Conservation (phyloP, 768 basidiomycete species). For the Hericium coralloides region DNA sequence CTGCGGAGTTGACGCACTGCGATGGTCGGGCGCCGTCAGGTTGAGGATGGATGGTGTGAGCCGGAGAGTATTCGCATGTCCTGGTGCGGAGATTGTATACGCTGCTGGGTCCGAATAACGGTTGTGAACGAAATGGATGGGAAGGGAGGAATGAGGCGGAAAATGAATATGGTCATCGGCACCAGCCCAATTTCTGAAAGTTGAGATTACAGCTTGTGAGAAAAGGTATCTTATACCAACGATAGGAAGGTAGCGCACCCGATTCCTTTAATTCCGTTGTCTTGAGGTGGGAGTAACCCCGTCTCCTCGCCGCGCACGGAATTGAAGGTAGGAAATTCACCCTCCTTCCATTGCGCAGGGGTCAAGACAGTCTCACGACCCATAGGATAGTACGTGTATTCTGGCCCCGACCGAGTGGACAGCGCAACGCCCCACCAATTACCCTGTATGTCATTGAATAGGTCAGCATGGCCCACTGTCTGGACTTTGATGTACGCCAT, state of each 20-base stretch:
- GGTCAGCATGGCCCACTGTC: slow-evolving; percentile 31
- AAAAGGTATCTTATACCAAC: background rate
- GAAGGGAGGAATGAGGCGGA: slow-evolving; percentile 14
- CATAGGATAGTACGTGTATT: slow-evolving; percentile 13
- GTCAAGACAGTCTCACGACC: slow-evolving; percentile 29
- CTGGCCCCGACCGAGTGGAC: slow-evolving; percentile 10
- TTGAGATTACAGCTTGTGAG: background rate
- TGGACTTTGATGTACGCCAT: slow-evolving; percentile 17
- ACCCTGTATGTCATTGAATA: slow-evolving; percentile 24
- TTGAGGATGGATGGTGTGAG: slow-evolving; percentile 20
- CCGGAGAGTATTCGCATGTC: slow-evolving; percentile 18
- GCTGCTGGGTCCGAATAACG: slow-evolving; percentile 19
- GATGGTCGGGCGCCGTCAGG: slow-evolving; percentile 22
- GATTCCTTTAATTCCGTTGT: background rate
- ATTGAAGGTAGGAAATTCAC: slow-evolving; percentile 20
- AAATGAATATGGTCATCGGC: slow-evolving; percentile 17
- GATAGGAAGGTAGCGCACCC: background rate
- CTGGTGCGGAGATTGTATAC: slow-evolving; percentile 12
- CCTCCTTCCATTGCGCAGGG: slow-evolving; percentile 22
- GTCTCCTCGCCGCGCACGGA: slow-evolving; percentile 8
- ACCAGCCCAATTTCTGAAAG: background rate
- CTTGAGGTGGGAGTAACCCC: background rate
- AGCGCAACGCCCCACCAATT: slow-evolving; percentile 22
- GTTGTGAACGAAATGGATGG: slow-evolving; percentile 23
- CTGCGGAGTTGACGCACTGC: slow-evolving; percentile 12